Evolutionary conservation across 1,284 basidiomycete genomes (phyloP), one percentile per base, ranked within the genome.

Genomic region (Phenoliferia sp.): DNA sequence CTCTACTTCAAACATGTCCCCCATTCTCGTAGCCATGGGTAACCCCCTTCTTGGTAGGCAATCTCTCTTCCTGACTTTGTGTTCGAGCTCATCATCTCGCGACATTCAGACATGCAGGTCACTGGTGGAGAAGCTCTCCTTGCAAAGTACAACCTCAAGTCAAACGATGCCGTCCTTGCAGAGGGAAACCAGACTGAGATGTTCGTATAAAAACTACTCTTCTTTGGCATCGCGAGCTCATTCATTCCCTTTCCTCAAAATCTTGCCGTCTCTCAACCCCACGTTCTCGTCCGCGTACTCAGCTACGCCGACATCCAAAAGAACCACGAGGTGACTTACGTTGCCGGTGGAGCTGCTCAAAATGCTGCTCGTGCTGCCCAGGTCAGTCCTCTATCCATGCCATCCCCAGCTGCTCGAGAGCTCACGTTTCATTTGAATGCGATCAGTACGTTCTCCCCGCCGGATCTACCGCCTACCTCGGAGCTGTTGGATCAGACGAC

Each of bases 161-260:
- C 94, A 63, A 97, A 99, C 84, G 93, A 99, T 79, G 95, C 96
- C 64, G 94, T 98, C 79, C 87, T 98, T 67, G 96, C 94, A 31
- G 90, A 90, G 75, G 88, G 89, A 67, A 90, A 94, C 82, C 95
- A 98, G 76, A 82, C 84, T 70, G 84, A 87, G 52, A 88, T 96
- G 92, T 94, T 77, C 76, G 85, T 79, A 57, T 7, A 3, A 0
- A 1, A 26, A 19, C 29, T 39, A 3, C 29, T 9, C 29, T 26
- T 17, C 39, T 35, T 39, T 6, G 17, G 22, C 9, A 4, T 33
- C 10, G 57, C 58, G 34, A 33, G 28, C 52, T 56, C 32, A n/a
- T 10, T n/a, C n/a, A n/a, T n/a, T 60, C 9, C 36, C 31, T 3
- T 22, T 22, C 3, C 19, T 3, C 5, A 61, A 33, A 22, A 32